Evolutionary conservation across 2,329 filamentous ascomycete genomes (phyloP), one percentile per base, ranked within the genome.

Genomic region (Eutypa lata): DNA sequence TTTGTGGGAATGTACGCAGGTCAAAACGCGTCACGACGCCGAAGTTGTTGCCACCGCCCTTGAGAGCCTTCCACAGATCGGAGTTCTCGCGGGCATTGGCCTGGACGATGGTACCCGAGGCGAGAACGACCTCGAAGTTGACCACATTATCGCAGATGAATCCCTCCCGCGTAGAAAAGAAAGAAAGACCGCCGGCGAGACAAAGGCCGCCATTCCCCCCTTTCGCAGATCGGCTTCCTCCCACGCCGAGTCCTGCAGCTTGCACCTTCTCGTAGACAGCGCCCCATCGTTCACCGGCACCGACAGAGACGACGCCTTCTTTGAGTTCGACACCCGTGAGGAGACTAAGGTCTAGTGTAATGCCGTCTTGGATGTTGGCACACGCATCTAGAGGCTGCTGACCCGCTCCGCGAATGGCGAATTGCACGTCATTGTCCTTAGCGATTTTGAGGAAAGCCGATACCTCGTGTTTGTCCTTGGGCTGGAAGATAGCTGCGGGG

Each of bases 51-150:
- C 59, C 59, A 5, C 65, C 65, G 3, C 65, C 63, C 24, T 70
- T 68, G 4, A 77, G 63, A 1, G 74, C 74, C 48, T 63, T 66
- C 60, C 65, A 77, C 1, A 78, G 65, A 49, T 77, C 74, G 0
- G 60, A 16, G 52, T 76, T 67, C 5, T 65, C 51, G 0, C 56
- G 40, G 0, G 57, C 56, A 40, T 69, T 75, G 10, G 70, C 74
- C 10, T 70, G 70, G 19, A 76, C 60, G 22, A 76, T 65, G 1
- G 57, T 35, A 3, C 76, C 74, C 18, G 66, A 62, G 0, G 70
- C 68, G 1, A 76, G 65, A 6, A 78, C 73, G 24, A 78, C 66
- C 52, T 76, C 65, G 47, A 64, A 74, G 49, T 66, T 70, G 33
- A 60, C 44, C 3, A 75, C 64, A 16, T 42, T 42, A 11, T 43